These are phyloP conservation scores for Acer negundo DNA, from an alignment of 345 rosid genomes.

Conservation along the genomic window DNA sequence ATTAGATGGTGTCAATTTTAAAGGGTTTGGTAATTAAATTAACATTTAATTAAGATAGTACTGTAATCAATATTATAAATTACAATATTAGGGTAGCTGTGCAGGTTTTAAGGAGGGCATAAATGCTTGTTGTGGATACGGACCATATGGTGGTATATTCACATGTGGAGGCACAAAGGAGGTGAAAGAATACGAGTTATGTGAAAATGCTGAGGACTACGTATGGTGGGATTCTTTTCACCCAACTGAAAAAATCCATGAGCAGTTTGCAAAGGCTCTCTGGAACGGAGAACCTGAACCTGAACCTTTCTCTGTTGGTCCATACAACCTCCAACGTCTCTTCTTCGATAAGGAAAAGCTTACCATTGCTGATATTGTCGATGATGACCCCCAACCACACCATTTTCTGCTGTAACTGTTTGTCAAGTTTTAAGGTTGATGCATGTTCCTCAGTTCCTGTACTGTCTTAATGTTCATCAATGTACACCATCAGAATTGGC, in stretches of 20 bases:
- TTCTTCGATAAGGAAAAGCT: conserved; percentile 35
- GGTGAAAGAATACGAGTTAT: conserved; percentile 29
- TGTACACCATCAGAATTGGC: not conserved
- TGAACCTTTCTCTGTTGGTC: conserved; percentile 28
- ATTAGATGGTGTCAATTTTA: too few relatives aligned
- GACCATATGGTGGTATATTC: conserved; percentile 38
- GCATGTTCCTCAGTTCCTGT: not conserved
- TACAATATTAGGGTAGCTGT: not conserved
- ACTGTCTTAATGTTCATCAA: not conserved
- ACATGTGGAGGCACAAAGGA: conserved; percentile 46
- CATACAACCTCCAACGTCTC: conserved; percentile 39
- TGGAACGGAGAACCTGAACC: conserved; percentile 31
- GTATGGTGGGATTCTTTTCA: conserved; percentile 66
- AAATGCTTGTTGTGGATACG: conserved; percentile 53
- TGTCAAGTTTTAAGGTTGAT: not conserved
- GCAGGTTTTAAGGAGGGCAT: conserved; percentile 52
- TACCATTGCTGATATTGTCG: conserved; percentile 40
- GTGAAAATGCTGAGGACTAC: conserved; percentile 35
- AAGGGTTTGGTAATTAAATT: too few relatives aligned
- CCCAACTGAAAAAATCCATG: conserved; percentile 45
- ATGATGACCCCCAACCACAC: conserved; percentile 33
- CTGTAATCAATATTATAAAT: too few relatives aligned
- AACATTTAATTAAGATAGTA: too few relatives aligned
- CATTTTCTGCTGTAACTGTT: not conserved
- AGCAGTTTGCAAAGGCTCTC: conserved; percentile 39